These are phyloP conservation scores for Antitrichia curtipendula DNA, from an alignment of 225 moss, liverwort and hornwort genomes.

Conservation along the genomic window DNA sequence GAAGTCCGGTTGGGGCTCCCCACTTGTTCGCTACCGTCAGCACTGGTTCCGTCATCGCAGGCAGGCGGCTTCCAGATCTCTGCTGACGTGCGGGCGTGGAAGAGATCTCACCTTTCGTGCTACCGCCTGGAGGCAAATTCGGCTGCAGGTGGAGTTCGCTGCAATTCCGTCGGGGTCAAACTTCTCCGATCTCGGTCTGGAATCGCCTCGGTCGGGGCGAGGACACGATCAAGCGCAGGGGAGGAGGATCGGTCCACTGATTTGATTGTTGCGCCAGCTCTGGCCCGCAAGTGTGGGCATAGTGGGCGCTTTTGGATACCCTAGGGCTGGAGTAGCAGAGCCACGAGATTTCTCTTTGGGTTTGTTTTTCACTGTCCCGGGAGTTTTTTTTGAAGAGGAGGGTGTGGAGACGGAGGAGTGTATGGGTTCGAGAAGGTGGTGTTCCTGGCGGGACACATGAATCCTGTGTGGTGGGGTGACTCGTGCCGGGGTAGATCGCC, in stretches of 20 bases:
- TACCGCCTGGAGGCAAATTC: neutral
- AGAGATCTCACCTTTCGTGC: neutral
- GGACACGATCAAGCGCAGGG: neutral
- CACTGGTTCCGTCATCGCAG: neutral
- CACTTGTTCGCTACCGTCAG: neutral
- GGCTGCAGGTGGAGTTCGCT: neutral
- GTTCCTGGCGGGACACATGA: neutral
- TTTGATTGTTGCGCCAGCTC: neutral
- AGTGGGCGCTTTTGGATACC: neutral
- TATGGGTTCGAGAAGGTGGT: neutral
- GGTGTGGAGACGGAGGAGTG: neutral
- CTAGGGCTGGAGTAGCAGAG: neutral
- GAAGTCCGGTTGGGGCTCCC: neutral
- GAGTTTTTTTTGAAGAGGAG: neutral
- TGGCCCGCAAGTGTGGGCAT: neutral
- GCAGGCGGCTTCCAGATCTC: neutral
- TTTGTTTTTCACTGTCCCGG: neutral
- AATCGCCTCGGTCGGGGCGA: neutral
- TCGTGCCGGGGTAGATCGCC: neutral
- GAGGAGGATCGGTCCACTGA: neutral
- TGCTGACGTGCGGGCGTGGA: neutral
- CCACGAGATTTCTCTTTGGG: neutral
- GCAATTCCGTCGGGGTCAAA: neutral
- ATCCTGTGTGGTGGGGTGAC: neutral
- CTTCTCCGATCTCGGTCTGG: neutral